These are phyloP conservation scores for Apiospora malaysiana DNA, from an alignment of 2,329 filamentous ascomycete species.

Conservation along the genomic window DNA sequence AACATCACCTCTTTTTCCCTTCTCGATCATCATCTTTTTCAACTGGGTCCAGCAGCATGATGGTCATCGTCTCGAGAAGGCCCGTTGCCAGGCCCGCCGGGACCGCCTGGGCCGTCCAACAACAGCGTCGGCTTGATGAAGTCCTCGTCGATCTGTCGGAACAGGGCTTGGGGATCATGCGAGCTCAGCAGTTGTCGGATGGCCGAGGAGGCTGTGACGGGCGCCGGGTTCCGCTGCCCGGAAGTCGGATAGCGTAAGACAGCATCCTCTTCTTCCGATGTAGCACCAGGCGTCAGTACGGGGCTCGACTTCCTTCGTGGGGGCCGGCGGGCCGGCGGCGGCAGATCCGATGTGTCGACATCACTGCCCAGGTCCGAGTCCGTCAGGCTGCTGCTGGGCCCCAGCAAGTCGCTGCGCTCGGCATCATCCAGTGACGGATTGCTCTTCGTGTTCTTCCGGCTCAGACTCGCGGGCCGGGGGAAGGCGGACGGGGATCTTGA, in stretches of 20 bases:
- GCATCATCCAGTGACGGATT: conserved; percentile 49
- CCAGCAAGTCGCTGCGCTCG: conserved; percentile 64
- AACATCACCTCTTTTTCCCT: neutral
- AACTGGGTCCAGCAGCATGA: conserved; percentile 30
- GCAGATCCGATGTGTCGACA: conserved; percentile 70
- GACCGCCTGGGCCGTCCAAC: conserved; percentile 65
- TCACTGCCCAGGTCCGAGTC: conserved; percentile 68
- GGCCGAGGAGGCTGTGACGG: conserved; percentile 75
- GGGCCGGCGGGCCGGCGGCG: conserved; percentile 60
- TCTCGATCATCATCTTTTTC: neutral
- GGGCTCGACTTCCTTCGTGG: conserved; percentile 48
- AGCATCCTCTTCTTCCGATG: conserved; percentile 36
- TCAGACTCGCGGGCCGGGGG: conserved; percentile 54
- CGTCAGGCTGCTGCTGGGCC: conserved; percentile 50
- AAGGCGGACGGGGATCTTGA: conserved; percentile 54
- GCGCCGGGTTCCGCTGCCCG: conserved; percentile 41
- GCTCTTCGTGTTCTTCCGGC: conserved; percentile 56
- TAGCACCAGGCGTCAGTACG: conserved; percentile 39
- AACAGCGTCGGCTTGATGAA: conserved; percentile 93
- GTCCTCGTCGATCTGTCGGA: conserved; percentile 91
- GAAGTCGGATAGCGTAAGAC: conserved; percentile 44
- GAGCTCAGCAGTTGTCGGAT: conserved; percentile 82
- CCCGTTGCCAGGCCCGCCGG: conserved; percentile 7
- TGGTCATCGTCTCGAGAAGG: conserved; percentile 32
- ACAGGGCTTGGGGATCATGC: conserved; percentile 88